These are phyloP conservation scores for Nepenthes mirabilis DNA, from an alignment of 148 eudicot genomes.

Conservation along the genomic window DNA sequence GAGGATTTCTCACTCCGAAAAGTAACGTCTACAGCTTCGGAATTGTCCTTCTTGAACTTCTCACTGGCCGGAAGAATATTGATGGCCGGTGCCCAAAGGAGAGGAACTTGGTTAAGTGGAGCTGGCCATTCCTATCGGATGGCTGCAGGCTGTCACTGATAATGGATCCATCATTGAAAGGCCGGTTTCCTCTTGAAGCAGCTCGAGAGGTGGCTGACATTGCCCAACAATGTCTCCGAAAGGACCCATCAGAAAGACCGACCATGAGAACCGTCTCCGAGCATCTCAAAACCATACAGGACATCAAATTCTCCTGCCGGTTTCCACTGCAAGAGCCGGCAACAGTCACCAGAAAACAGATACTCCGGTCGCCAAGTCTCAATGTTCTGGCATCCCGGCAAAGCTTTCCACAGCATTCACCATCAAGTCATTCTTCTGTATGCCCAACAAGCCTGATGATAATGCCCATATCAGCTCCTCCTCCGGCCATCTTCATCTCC, in stretches of 20 bases:
- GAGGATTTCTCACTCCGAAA: slow-evolving; percentile 79
- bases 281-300: slow-evolving; percentile 60
- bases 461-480: slow-evolving; percentile 34
- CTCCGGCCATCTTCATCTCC: slow-evolving; percentile 28
- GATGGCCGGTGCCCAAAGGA: slow-evolving; percentile 62
- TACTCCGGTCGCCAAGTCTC: slow-evolving; percentile 69
- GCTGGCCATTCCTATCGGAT: slow-evolving; percentile 72
- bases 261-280: slow-evolving; percentile 75
- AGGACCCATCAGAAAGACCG: slow-evolving; percentile 88
- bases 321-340: slow-evolving; percentile 88
- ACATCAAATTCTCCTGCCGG: slow-evolving; percentile 56
- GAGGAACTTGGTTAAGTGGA: slow-evolving; percentile 84
- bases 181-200: slow-evolving; percentile 73
- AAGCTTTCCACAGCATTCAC: slow-evolving; percentile 44
- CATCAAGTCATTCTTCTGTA: slow-evolving; percentile 16
- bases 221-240: slow-evolving; percentile 79
- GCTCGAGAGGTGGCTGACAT: slow-evolving; percentile 72
- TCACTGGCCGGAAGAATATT: slow-evolving; percentile 76
- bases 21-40: slow-evolving; percentile 93
- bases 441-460: slow-evolving; percentile 27
- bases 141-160: slow-evolving; percentile 69
- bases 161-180: slow-evolving; percentile 86
- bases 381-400: slow-evolving; percentile 31
- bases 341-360: slow-evolving; percentile 37
- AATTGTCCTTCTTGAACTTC: slow-evolving; percentile 74